Evolutionary conservation across 2,329 filamentous ascomycete genomes (phyloP).

Genomic region (Fusarium heterosporum): DNA sequence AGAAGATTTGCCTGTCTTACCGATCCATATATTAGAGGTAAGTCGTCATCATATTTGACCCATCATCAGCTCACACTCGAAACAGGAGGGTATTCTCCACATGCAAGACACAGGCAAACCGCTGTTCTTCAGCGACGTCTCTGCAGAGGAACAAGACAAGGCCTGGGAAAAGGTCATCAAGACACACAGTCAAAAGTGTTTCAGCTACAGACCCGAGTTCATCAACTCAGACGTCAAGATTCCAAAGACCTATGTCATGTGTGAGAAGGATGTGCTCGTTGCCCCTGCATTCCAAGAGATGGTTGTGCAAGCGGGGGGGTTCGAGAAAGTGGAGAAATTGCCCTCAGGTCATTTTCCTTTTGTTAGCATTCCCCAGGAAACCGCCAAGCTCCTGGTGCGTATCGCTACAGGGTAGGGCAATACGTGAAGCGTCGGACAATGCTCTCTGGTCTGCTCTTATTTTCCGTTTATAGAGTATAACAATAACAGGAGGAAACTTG

Average conservation of each 20-base stretch:
- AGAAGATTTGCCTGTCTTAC: background rate
- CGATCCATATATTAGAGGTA: background rate
- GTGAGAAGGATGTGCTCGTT: background rate
- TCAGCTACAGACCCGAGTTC: background rate
- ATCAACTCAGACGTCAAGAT: slow-evolving; percentile 7
- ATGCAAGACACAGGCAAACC: background rate
- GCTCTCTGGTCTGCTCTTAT: too few species aligned
- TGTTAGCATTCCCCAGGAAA: background rate
- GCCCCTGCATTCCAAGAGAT: background rate
- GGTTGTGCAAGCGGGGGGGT: fast-evolving
- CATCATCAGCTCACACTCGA: fast-evolving
- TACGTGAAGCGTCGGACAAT: background rate
- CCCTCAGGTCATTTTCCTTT: background rate
- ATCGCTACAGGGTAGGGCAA: background rate
- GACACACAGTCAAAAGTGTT: background rate
- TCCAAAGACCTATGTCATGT: background rate
- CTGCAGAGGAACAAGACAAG: fast-evolving
- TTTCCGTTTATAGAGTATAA: too few species aligned
- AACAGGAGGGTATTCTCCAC: background rate
- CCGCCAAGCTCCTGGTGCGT: background rate
- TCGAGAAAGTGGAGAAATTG: background rate
- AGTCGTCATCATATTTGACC: fast-evolving
- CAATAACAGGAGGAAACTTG: too few species aligned
- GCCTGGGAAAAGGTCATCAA: background rate
- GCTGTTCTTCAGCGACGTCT: background rate